Conservation (phyloP, 2,329 filamentous ascomycete genomes). For the Ascochyta viciae-villosae region DNA sequence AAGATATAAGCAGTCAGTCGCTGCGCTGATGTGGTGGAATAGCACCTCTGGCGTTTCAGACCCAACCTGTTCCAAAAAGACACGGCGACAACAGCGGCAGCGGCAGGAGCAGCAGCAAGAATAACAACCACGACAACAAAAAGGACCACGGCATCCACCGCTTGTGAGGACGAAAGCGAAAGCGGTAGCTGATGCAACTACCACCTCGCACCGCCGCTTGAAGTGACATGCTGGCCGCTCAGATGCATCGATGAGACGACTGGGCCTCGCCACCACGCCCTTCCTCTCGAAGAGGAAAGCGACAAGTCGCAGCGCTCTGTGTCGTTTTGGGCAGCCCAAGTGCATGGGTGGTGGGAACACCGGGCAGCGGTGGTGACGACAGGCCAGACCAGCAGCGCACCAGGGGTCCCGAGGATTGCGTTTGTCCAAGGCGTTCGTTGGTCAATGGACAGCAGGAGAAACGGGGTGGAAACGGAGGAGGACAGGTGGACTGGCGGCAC, state of each 20-base stretch:
- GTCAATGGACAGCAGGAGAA: not conserved
- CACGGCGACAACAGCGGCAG: not conserved
- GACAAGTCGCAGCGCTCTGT: constrained; percentile 12
- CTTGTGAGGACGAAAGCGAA: not conserved
- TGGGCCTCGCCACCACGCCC: constrained; percentile 22
- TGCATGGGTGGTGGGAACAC: constrained; percentile 4
- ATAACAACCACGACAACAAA: constrained; percentile 1
- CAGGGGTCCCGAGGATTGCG: not conserved
- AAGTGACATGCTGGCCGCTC: constrained; percentile 12
- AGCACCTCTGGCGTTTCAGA: not conserved
- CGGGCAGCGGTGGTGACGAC: not conserved
- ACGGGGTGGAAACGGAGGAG: not conserved
- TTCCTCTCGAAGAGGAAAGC: constrained; percentile 10
- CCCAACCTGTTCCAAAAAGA: not conserved
- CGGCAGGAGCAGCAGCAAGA: not conserved
- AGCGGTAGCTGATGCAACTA: constrained; percentile 23
- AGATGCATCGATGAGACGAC: constrained; percentile 16
- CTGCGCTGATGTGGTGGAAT: constrained; percentile 12
- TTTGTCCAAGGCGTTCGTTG: not conserved
- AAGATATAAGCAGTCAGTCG: constrained; percentile 39
- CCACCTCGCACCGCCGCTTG: constrained; percentile 23
- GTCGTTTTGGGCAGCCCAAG: not conserved
- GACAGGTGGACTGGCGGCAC: not conserved
- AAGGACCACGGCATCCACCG: not conserved
- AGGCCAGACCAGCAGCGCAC: not conserved